Evolutionary conservation across 2,329 filamentous ascomycete genomes (phyloP).

Genomic region (Kalmusia sp.): DNA sequence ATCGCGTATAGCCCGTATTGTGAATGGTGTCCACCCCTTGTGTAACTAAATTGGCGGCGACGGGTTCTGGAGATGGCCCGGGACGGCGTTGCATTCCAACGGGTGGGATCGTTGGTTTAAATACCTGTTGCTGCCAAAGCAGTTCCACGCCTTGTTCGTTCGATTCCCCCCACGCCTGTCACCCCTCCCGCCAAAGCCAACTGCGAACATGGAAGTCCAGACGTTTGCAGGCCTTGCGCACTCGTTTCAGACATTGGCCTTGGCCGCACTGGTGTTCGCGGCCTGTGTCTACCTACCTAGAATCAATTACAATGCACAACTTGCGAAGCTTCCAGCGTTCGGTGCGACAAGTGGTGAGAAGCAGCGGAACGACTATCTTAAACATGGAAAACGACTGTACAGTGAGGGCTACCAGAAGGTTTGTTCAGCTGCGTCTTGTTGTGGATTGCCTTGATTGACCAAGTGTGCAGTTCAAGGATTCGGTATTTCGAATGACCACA

Average conservation of each 20-base stretch:
- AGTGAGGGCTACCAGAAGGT: conserved; percentile 38
- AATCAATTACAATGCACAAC: conserved; percentile 26
- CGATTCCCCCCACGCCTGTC: not conserved
- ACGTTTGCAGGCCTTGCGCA: not conserved
- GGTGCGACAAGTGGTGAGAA: conserved; percentile 23
- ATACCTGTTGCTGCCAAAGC: too few relatives aligned
- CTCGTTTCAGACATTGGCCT: conserved; percentile 4
- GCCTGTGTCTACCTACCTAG: conserved; percentile 28
- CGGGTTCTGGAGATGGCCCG: too few relatives aligned
- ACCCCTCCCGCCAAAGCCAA: not conserved
- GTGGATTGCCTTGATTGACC: conserved; percentile 11
- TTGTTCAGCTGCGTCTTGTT: not conserved
- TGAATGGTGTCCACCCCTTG: not conserved
- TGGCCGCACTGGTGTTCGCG: conserved; percentile 32
- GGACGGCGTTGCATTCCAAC: too few relatives aligned
- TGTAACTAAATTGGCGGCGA: too few relatives aligned
- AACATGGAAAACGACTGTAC: conserved; percentile 33
- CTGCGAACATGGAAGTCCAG: conserved; percentile 5
- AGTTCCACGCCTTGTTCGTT: not conserved
- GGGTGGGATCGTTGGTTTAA: too few relatives aligned
- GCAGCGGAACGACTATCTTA: conserved; percentile 27
- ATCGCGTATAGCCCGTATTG: not conserved
- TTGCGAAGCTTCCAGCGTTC: conserved; percentile 34
- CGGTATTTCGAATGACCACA: conserved; percentile 29
- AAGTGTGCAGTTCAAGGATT: conserved; percentile 34